phyloP scores from a whole-genome alignment of 176 grass and related monocot genomes.

The Thinopyrum elongatum region DNA sequence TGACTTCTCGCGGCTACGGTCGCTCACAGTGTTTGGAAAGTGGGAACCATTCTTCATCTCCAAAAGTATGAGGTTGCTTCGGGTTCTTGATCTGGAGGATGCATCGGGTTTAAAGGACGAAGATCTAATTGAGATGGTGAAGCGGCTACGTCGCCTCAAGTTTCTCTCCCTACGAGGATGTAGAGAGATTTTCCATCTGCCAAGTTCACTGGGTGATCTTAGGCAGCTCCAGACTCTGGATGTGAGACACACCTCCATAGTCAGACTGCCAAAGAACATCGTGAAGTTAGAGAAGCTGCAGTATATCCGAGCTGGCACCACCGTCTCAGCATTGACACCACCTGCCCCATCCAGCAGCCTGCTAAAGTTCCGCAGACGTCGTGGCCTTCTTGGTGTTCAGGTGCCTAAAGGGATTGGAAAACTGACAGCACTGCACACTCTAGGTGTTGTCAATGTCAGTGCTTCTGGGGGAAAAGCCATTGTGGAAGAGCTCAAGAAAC shows the following conservation, averaged over 20 bases:
- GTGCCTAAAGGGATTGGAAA: neutral
- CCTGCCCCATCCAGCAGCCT: neutral
- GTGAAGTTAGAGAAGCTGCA: neutral
- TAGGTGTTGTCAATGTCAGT: neutral
- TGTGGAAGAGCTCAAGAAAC: neutral
- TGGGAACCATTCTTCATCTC: neutral
- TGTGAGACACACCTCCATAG: neutral
- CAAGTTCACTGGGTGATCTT: neutral
- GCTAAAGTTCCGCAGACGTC: neutral
- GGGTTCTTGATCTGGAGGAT: slow-evolving; percentile 40
- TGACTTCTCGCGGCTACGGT: slow-evolving; percentile 6
- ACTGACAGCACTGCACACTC: neutral
- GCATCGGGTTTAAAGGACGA: neutral
- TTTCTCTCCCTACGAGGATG: slow-evolving; percentile 13
- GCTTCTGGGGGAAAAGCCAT: neutral
- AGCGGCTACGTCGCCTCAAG: slow-evolving; percentile 28
- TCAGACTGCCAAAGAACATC: neutral
- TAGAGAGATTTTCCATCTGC: neutral
- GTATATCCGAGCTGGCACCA: neutral
- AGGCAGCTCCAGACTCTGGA: slow-evolving; percentile 26
- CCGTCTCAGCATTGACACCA: neutral
- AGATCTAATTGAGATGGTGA: neutral
- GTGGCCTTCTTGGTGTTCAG: neutral
- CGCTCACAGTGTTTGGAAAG: slow-evolving; percentile 18
- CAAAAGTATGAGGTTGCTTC: neutral